These are phyloP conservation scores for Ramularia collo-cygni DNA, from an alignment of 2,329 filamentous ascomycete species.

Conservation along the genomic window DNA sequence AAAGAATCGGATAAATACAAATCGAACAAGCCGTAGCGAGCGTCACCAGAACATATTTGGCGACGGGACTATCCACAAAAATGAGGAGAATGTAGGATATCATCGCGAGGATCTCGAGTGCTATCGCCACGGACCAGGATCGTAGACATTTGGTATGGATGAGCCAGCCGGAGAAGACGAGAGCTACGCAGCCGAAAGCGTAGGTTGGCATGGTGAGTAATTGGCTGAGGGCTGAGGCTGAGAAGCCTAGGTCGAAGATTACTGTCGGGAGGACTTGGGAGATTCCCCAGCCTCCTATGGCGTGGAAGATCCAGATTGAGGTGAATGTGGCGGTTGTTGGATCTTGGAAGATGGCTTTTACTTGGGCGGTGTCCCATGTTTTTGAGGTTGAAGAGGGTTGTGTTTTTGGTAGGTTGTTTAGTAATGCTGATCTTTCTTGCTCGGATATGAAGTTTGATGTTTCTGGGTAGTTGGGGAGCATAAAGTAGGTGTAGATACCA, in stretches of 20 bases:
- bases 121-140: slow-evolving; percentile 19
- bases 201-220: slow-evolving; percentile 33
- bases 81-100: slow-evolving; percentile 37
- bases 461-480: slow-evolving; percentile 54
- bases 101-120: slow-evolving; percentile 30
- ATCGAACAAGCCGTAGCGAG: slow-evolving; percentile 35
- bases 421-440: slow-evolving; percentile 23
- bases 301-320: slow-evolving; percentile 23
- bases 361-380: slow-evolving; percentile 17
- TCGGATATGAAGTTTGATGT: slow-evolving; percentile 50
- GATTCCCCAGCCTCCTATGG: slow-evolving; percentile 32
- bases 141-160: slow-evolving; percentile 13
- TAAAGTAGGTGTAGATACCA: slow-evolving; percentile 33
- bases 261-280: slow-evolving; percentile 34
- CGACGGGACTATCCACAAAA: slow-evolving; percentile 30
- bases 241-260: slow-evolving; percentile 39
- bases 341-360: slow-evolving; percentile 16
- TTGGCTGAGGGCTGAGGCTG: slow-evolving; percentile 34
- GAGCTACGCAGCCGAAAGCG: slow-evolving; percentile 16
- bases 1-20: slow-evolving; percentile 36
- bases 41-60: slow-evolving; percentile 37
- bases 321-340: slow-evolving; percentile 17
- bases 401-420: slow-evolving; percentile 15
- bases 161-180: slow-evolving; percentile 16
- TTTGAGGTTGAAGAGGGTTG: slow-evolving; percentile 16